phyloP scores from a whole-genome alignment of 2,329 filamentous ascomycete genomes.

The Penicillium oxalicum region DNA sequence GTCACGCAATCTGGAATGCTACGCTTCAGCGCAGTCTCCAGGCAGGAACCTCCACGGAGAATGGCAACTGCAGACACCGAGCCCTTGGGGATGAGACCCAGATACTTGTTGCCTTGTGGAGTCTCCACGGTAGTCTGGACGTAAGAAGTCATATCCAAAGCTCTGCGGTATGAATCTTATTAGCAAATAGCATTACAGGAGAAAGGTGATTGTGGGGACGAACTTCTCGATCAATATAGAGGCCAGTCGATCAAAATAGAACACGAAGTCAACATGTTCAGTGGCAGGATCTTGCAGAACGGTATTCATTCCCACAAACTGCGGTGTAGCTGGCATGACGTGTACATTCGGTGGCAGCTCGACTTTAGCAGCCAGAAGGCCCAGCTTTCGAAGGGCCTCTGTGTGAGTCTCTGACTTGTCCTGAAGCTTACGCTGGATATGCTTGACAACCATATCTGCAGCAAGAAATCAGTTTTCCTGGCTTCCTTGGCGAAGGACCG shows the following conservation, averaged over 20 bases:
- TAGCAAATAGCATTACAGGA: not conserved
- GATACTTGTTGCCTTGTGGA: constrained; percentile 62
- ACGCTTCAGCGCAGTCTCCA: constrained; percentile 80
- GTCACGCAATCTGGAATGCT: constrained; percentile 90
- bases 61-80: constrained; percentile 81
- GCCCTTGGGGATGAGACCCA: constrained; percentile 64
- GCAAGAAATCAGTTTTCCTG: constrained; percentile 11
- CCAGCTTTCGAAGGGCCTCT: constrained; percentile 68
- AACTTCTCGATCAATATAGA: constrained; percentile 73
- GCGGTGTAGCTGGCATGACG: constrained; percentile 68
- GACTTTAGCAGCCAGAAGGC: constrained; percentile 63
- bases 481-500: not conserved
- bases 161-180: constrained; percentile 42
- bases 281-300: constrained; percentile 78
- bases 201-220: not conserved
- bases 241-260: constrained; percentile 89
- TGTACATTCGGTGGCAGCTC: constrained; percentile 70
- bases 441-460: constrained; percentile 83
- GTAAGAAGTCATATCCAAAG: constrained; percentile 72
- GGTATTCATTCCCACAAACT: constrained; percentile 83
- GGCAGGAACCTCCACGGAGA: constrained; percentile 78
- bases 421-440: constrained; percentile 78
- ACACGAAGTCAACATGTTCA: constrained; percentile 83
- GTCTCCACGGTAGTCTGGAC: constrained; percentile 60
- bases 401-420: constrained; percentile 82